Percentiles rank a stretch among this genome's conserved stretches.
Evolutionary conservation across 129 eudicot species (phyloP).

Genomic region (Saposhnikovia divaricata): DNA sequence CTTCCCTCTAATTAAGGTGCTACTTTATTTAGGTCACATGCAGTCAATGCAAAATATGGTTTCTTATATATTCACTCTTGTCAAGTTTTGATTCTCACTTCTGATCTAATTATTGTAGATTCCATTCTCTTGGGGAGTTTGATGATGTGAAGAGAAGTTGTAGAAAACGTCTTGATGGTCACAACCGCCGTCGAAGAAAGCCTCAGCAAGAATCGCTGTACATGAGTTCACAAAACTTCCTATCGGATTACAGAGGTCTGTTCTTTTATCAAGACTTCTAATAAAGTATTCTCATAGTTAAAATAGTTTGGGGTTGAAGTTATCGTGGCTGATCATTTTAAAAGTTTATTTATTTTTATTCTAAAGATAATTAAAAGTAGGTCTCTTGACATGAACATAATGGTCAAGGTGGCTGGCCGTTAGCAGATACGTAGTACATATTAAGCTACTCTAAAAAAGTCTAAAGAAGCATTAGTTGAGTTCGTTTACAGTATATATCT

Average conservation of each 20-base stretch:
- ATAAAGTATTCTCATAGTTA: neutral
- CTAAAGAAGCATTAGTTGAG: neutral
- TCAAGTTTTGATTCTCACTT: neutral
- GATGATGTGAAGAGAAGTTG: constrained; percentile 50
- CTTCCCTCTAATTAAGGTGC: neutral
- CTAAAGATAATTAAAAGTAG: neutral
- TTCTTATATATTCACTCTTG: neutral
- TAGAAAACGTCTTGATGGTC: constrained; percentile 48
- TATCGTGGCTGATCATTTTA: neutral
- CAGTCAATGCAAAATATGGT: neutral
- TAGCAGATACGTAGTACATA: neutral
- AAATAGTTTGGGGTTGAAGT: neutral
- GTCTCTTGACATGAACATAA: constrained; percentile 1
- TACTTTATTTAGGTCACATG: neutral
- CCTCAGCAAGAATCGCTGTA: constrained; percentile 29
- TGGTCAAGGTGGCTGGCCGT: neutral
- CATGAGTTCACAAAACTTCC: constrained; percentile 26
- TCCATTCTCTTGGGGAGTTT: constrained; percentile 44
- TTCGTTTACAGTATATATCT: neutral
- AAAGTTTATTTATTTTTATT: neutral
- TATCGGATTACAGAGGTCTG: constrained; percentile 30
- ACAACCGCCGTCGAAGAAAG: constrained; percentile 43
- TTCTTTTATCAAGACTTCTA: neutral
- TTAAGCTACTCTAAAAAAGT: neutral
- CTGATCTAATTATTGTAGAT: constrained; percentile 18